Evolutionary conservation across 2,329 filamentous ascomycete genomes (phyloP).

Genomic region (Zasmidium citrigriseum): DNA sequence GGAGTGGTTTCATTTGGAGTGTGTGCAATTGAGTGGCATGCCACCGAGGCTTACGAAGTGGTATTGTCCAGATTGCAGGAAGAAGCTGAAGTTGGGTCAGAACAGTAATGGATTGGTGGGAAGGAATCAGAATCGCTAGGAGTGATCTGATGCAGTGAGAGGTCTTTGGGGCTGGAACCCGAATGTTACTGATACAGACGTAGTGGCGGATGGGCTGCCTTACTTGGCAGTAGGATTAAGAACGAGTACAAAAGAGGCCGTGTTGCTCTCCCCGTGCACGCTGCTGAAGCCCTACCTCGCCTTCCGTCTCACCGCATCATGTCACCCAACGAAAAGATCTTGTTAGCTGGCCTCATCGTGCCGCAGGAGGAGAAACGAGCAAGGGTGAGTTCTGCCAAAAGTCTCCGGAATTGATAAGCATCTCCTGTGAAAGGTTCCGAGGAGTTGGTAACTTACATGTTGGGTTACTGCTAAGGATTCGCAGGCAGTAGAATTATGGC

Average conservation of each 20-base stretch:
- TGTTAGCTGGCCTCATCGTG: neutral
- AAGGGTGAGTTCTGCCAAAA: neutral
- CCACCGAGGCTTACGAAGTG: slow-evolving; percentile 75
- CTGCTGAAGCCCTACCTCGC: no score
- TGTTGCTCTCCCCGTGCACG: no score
- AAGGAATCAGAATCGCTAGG: slow-evolving; percentile 14
- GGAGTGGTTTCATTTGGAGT: slow-evolving; percentile 84
- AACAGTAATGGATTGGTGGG: slow-evolving; percentile 34
- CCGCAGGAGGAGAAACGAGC: neutral
- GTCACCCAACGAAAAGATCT: neutral
- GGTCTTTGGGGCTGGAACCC: no score
- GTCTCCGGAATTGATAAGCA: no score
- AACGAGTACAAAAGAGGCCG: no score
- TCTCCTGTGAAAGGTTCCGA: no score
- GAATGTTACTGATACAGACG: neutral
- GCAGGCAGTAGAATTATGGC: neutral
- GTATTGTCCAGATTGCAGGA: slow-evolving; percentile 79
- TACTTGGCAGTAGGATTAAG: no score
- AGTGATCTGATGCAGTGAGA: no score
- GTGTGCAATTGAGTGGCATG: slow-evolving; percentile 68
- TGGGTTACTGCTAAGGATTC: no score
- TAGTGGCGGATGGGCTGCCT: neutral
- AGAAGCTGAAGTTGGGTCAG: slow-evolving; percentile 42
- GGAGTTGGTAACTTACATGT: no score
- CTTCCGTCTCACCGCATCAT: neutral